Conservation (phyloP, 2,329 filamentous ascomycete species). For the Arthrobotrys pseudoclavata region DNA sequence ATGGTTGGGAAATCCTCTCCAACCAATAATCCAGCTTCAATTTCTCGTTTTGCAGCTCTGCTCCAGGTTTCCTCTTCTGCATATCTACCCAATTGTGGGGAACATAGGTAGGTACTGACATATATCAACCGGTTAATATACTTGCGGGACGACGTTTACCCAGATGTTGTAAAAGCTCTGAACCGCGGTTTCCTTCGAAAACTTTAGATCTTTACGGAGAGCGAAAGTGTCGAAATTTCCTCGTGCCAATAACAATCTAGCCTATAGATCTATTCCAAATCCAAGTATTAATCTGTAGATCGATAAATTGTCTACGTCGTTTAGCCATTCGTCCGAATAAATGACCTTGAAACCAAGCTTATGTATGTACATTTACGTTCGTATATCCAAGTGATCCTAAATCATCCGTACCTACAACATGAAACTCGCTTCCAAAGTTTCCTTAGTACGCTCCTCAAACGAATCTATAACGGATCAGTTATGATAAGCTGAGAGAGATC, state of each 20-base stretch:
- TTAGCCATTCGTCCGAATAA: slow-evolving; percentile 44
- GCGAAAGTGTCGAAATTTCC: neutral
- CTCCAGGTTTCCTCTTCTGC: slow-evolving; percentile 17
- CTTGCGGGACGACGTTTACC: slow-evolving; percentile 2
- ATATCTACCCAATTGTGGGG: slow-evolving; percentile 10
- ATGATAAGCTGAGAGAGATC: slow-evolving; percentile 18
- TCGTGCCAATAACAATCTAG: slow-evolving; percentile 7
- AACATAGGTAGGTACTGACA: neutral
- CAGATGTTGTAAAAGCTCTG: neutral
- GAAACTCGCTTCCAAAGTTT: slow-evolving; percentile 45
- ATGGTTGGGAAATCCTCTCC: slow-evolving; percentile 15
- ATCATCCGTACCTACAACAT: slow-evolving; percentile 29
- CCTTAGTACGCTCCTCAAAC: slow-evolving; percentile 5
- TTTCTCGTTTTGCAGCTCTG: slow-evolving; percentile 14
- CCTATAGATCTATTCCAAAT: slow-evolving; percentile 10
- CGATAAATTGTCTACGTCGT: neutral
- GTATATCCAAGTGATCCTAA: slow-evolving; percentile 1
- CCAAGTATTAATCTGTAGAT: neutral
- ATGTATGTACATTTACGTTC: too few species aligned
- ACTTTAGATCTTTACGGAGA: slow-evolving; percentile 1
- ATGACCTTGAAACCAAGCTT: slow-evolving; percentile 3
- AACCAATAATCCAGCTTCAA: slow-evolving; percentile 36
- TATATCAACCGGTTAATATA: slow-evolving; percentile 23
- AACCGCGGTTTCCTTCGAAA: slow-evolving; percentile 20
- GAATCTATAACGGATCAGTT: slow-evolving; percentile 50